A percentile compares a stretch with the other conserved stretches of the same genome.
Evolutionary conservation across 2,329 filamentous ascomycete genomes (phyloP).

Genomic region (Trichophyton benhamiae): DNA sequence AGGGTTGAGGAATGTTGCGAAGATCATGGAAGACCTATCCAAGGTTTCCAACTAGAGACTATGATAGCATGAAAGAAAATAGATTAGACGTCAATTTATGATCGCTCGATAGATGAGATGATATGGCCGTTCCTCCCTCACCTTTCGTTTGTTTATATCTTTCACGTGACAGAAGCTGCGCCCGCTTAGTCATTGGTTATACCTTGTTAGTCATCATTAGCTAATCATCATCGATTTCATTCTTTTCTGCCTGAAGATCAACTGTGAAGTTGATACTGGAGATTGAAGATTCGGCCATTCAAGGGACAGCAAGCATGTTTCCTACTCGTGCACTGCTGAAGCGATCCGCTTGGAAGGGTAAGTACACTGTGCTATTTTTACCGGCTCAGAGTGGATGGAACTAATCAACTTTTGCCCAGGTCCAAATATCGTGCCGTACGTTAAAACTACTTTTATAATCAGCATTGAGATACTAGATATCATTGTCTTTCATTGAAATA

Average conservation of each 20-base stretch:
- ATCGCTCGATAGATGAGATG: neutral
- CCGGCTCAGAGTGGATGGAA: neutral
- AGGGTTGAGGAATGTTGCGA: slow-evolving; percentile 59
- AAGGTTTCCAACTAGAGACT: slow-evolving; percentile 7
- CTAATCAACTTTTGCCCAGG: slow-evolving; percentile 31
- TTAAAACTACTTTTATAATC: slow-evolving; percentile 10
- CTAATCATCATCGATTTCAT: neutral
- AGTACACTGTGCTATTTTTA: slow-evolving; percentile 12
- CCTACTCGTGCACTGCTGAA: slow-evolving; percentile 55
- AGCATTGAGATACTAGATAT: neutral
- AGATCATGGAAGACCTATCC: slow-evolving; percentile 57
- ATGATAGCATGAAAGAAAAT: neutral
- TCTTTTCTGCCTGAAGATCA: neutral
- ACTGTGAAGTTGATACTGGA: neutral
- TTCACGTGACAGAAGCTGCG: neutral
- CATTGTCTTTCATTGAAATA: neutral
- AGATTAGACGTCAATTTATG: neutral
- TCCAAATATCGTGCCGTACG: slow-evolving; percentile 60
- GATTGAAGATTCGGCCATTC: neutral
- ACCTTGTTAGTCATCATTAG: neutral
- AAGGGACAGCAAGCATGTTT: slow-evolving; percentile 45
- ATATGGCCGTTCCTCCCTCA: neutral
- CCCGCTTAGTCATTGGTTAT: neutral
- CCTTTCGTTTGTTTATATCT: neutral
- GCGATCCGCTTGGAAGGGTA: slow-evolving; percentile 84